Percentiles rank a stretch among this genome's conserved stretches.
phyloP scores from a whole-genome alignment of 257 asterid species.

The Nicotiana paniculata region DNA sequence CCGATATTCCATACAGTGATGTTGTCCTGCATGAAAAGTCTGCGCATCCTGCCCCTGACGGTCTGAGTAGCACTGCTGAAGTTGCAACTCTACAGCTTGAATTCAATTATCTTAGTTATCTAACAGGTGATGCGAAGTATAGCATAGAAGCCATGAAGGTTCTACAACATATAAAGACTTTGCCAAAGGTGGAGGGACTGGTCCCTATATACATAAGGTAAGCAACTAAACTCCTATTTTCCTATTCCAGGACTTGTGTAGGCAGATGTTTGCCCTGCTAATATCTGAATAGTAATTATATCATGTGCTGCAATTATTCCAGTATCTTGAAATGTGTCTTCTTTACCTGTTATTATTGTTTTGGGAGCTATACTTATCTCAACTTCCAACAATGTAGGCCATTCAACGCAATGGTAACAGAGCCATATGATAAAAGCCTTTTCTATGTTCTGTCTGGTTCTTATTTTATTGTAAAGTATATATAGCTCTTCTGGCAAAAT shows the following conservation, averaged over 20 bases:
- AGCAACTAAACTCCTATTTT: conserved; percentile 6
- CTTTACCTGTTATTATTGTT: not conserved
- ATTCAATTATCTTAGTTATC: conserved; percentile 79
- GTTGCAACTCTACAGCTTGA: conserved; percentile 88
- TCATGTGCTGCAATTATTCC: not conserved
- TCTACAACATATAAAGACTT: conserved; percentile 67
- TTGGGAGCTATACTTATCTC: not conserved
- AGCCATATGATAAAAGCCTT: not conserved
- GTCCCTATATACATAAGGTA: conserved; percentile 94
- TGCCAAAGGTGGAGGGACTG: conserved; percentile 83
- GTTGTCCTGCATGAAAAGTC: conserved; percentile 65
- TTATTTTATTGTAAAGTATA: not conserved
- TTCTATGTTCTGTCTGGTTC: not conserved
- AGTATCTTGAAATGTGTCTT: not conserved
- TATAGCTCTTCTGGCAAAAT: not conserved
- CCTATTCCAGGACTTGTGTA: not conserved
- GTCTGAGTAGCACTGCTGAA: conserved; percentile 94
- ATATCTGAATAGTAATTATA: not conserved
- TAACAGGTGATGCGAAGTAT: conserved; percentile 81
- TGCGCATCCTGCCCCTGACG: conserved; percentile 93
- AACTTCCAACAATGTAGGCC: not conserved
- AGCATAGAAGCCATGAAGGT: conserved; percentile 85
- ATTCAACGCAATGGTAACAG: not conserved
- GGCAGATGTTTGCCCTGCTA: not conserved
- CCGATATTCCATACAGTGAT: conserved; percentile 81